These are phyloP conservation scores for Geosiphon pyriformis DNA, from an alignment of 192 early-diverging fungal genomes.

Conservation along the genomic window DNA sequence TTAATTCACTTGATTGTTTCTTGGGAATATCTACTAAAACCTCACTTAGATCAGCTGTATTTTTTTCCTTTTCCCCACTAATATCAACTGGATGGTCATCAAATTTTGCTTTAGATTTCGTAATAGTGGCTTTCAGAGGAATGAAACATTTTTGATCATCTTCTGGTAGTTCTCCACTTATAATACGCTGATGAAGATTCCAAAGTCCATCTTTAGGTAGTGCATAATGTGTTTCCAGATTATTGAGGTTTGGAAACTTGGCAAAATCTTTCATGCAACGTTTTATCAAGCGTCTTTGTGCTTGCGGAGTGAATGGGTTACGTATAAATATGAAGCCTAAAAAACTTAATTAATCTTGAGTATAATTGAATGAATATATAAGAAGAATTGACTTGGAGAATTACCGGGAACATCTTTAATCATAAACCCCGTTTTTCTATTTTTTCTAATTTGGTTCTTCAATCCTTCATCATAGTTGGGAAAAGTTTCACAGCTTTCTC, in stretches of 20 bases:
- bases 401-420: constrained; percentile 36
- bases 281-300: constrained; percentile 65
- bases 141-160: constrained; percentile 31
- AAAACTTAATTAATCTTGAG: constrained; percentile 12
- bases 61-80: constrained; percentile 26
- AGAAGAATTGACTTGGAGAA: not conserved
- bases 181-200: constrained; percentile 43
- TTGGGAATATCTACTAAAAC: too few species aligned
- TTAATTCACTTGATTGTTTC: too few species aligned
- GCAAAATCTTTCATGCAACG: constrained; percentile 74
- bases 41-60: constrained; percentile 27
- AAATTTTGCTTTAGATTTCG: constrained; percentile 21
- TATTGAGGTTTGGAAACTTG: constrained; percentile 74
- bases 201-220: constrained; percentile 59
- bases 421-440: constrained; percentile 27
- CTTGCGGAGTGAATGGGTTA: constrained; percentile 62
- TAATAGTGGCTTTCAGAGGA: constrained; percentile 24
- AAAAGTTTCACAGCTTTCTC: too few species aligned
- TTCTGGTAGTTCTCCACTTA: constrained; percentile 16
- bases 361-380: not conserved
- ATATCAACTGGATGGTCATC: constrained; percentile 30
- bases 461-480: too few species aligned
- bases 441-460: not conserved
- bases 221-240: constrained; percentile 83
- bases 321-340: constrained; percentile 78